Conservation (phyloP, 257 asterid species). For the Parsonsia alboflavescens region DNA sequence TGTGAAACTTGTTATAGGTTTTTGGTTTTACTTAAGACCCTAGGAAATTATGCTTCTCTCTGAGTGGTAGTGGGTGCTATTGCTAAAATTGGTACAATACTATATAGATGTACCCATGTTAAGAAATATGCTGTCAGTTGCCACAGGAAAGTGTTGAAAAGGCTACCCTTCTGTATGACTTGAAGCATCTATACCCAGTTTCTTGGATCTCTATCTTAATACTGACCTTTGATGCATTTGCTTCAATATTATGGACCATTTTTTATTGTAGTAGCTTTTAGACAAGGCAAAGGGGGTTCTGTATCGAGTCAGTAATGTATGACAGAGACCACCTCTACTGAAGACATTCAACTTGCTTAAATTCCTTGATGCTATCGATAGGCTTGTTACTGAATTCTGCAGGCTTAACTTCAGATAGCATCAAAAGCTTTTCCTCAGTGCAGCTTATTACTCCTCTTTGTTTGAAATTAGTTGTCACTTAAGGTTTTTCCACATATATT, state of each 20-base stretch:
- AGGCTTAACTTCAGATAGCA: background rate
- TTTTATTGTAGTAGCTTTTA: too few relatives aligned
- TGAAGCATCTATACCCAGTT: conserved; percentile 5
- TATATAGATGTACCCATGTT: background rate
- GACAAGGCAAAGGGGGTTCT: background rate
- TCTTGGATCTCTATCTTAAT: background rate
- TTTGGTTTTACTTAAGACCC: background rate
- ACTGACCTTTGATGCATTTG: background rate
- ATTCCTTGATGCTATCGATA: background rate
- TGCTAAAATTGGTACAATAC: background rate
- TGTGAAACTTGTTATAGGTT: background rate
- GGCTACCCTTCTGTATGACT: background rate
- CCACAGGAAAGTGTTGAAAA: background rate
- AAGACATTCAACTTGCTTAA: background rate
- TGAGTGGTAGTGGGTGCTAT: background rate
- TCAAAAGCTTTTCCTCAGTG: background rate
- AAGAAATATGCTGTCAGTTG: background rate
- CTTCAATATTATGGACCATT: background rate
- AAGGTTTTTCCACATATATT: too few relatives aligned
- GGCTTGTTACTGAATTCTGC: background rate
- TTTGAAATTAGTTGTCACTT: too few relatives aligned
- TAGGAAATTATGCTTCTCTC: background rate
- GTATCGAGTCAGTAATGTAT: background rate
- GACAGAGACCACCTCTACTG: background rate
- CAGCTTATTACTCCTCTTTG: background rate